Conservation (phyloP, 768 basidiomycete genomes). For the Saitozyma podzolica region DNA sequence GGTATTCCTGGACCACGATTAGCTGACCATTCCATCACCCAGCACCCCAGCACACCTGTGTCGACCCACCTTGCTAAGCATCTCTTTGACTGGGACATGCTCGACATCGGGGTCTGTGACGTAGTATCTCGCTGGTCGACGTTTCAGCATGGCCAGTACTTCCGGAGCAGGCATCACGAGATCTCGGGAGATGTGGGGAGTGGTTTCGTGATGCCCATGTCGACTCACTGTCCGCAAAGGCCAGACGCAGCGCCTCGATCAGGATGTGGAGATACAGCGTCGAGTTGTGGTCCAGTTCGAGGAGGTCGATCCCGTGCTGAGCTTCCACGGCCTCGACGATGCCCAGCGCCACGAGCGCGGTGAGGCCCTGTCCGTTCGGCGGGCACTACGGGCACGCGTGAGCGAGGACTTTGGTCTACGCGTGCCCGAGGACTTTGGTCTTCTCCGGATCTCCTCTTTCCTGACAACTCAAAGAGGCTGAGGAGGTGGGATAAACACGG, state of each 20-base stretch:
- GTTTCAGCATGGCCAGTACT: background rate
- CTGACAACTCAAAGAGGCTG: too few relatives aligned
- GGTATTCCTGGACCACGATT: slow-evolving; percentile 65
- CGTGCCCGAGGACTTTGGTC: background rate
- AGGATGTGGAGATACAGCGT: slow-evolving; percentile 82
- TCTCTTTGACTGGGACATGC: slow-evolving; percentile 73
- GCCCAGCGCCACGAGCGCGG: slow-evolving; percentile 86
- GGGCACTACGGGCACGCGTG: slow-evolving; percentile 65
- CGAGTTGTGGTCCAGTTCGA: slow-evolving; percentile 86
- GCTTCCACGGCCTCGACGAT: slow-evolving; percentile 84
- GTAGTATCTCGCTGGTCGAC: slow-evolving; percentile 64
- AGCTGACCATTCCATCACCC: background rate
- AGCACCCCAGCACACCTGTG: background rate
- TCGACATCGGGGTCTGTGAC: slow-evolving; percentile 84
- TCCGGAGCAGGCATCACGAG: background rate
- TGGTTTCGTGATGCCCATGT: too few relatives aligned
- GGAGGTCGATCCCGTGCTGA: slow-evolving; percentile 68
- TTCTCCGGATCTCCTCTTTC: too few relatives aligned
- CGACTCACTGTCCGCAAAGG: slow-evolving; percentile 67
- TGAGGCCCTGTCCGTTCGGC: slow-evolving; percentile 97
- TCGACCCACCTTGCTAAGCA: slow-evolving; percentile 72
- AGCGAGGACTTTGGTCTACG: background rate
- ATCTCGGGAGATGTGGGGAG: background rate
- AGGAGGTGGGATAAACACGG: background rate
- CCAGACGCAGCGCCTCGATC: slow-evolving; percentile 72